Base-by-base conservation (phyloP, 257 asterid species). In the Agastache rugosa region DNA sequence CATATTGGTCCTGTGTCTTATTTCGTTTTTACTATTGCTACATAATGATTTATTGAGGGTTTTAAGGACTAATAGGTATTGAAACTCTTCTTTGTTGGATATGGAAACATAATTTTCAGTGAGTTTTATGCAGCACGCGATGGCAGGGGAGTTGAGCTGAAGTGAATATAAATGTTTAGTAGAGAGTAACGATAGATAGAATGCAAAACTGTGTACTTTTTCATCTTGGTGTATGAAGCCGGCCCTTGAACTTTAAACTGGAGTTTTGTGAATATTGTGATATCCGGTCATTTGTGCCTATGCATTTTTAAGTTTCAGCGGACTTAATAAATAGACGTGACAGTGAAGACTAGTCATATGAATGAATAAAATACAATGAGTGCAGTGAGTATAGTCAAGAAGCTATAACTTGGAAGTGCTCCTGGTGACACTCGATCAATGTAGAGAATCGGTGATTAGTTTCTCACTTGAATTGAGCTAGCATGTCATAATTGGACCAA, bases 31-130 rank as follows among this genome's bases (percentile, higher is more conserved):
- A 27, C 71, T 2, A 6, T 63, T 47, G 48, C 59, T 50, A 53
- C 20, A 0, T 14, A 19, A 22, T 7, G 22, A 67, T 11, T 50
- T 35, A 11, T 48, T 17, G 61, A 37, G 60, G 70, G 25, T 79
- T 63, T 35, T 55, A 39, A 58, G 66, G 74, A 58, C 71, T 8
- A 29, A 11, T 64, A 16, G 41, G 34, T 41, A 50, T 16, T 27
- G 60, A 53, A 68, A 77, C 62, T 71, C 55, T 51, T 71, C 1
- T 44, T 25, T 48, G 37, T 34, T 55, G 66, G 23, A 11, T 48
- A 11, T n/a, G 53, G 39, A 29, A 14, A 55, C 35, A 25, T 27
- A 12, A 2, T 59, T 29, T 35, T 47, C 19, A 0, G 53, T 50
- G 35, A 45, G 19, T 48, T 29, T 39, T 17, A 35, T 44, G 72